Evolutionary conservation across 192 early-diverging fungal genomes (phyloP).

Genomic region (Backusella mclennaniae): DNA sequence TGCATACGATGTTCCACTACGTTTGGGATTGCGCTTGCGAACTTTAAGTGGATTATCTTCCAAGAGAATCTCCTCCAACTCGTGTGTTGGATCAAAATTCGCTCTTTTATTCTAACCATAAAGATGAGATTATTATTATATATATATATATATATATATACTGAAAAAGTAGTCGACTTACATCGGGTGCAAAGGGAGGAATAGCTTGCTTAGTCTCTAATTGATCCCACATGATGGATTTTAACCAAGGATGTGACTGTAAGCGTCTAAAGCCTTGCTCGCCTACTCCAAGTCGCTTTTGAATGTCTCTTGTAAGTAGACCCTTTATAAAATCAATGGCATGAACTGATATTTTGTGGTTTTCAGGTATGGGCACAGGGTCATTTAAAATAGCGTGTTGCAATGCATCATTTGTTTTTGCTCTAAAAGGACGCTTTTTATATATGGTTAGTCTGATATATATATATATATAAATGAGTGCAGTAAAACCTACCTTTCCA

Average conservation of each 20-base stretch:
- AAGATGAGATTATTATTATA: background rate
- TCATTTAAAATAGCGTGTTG: constrained; percentile 71
- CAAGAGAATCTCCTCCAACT: constrained; percentile 93
- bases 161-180: constrained; percentile 38
- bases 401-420: constrained; percentile 80
- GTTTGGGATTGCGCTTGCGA: constrained; percentile 57
- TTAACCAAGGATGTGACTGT: constrained; percentile 79
- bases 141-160: background rate
- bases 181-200: constrained; percentile 86
- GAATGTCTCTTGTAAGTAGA: constrained; percentile 51
- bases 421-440: constrained; percentile 77
- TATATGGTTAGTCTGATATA: background rate
- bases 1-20: constrained; percentile 16
- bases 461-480: background rate
- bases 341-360: constrained; percentile 42
- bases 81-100: constrained; percentile 97
- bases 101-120: constrained; percentile 66
- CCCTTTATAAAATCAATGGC: constrained; percentile 55
- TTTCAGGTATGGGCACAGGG: constrained; percentile 59
- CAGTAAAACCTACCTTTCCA: constrained; percentile 60
- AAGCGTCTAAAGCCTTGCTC: constrained; percentile 68
- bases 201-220: constrained; percentile 67
- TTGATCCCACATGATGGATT: constrained; percentile 69
- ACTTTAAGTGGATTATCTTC: constrained; percentile 94
- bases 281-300: constrained; percentile 75